Percentiles rank a stretch among this genome's conserved stretches.
These are phyloP conservation scores for Sugiyamaella grinbergsii DNA, from an alignment of 1,139 yeast species.

Conservation along the genomic window DNA sequence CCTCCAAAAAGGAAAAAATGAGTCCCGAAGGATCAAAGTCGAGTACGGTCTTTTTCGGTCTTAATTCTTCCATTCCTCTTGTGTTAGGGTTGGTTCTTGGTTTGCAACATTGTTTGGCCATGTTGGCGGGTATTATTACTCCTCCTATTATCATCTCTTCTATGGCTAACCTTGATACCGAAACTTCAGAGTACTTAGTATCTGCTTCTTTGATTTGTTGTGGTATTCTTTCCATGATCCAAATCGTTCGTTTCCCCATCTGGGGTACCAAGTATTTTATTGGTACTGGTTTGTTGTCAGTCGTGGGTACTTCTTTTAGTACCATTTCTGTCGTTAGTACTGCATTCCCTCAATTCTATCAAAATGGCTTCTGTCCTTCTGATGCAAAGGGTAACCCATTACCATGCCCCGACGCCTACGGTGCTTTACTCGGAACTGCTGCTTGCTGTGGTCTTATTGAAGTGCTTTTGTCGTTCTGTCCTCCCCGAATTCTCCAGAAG, in stretches of 20 bases:
- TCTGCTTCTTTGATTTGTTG: conserved; percentile 74
- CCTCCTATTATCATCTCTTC: conserved; percentile 74
- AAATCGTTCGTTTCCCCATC: conserved; percentile 78
- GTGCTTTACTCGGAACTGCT: conserved; percentile 81
- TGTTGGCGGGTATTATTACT: conserved; percentile 89
- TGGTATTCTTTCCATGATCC: conserved; percentile 71
- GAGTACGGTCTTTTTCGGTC: conserved; percentile 73
- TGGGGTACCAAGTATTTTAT: conserved; percentile 70
- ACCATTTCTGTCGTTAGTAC: conserved; percentile 77
- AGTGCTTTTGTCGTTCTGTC: conserved; percentile 69
- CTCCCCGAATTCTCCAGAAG: conserved; percentile 66
- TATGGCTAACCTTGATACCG: conserved; percentile 57
- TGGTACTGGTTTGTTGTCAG: conserved; percentile 86
- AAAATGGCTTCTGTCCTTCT: conserved; percentile 64
- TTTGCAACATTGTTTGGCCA: conserved; percentile 81
- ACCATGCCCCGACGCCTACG: conserved; percentile 89
- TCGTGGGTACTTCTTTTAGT: conserved; percentile 88
- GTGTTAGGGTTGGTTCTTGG: conserved; percentile 75
- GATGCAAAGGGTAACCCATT: conserved; percentile 61
- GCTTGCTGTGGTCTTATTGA: conserved; percentile 74
- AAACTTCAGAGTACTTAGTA: conserved; percentile 66
- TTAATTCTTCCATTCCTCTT: conserved; percentile 77
- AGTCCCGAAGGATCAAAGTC: conserved; percentile 43
- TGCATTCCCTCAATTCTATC: conserved; percentile 79
- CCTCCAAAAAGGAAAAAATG: conserved; percentile 43